A percentile compares a stretch with the other conserved stretches of the same genome.
Evolutionary conservation across 1,284 basidiomycete genomes (phyloP).

Genomic region (Ceratobasidium sp.): DNA sequence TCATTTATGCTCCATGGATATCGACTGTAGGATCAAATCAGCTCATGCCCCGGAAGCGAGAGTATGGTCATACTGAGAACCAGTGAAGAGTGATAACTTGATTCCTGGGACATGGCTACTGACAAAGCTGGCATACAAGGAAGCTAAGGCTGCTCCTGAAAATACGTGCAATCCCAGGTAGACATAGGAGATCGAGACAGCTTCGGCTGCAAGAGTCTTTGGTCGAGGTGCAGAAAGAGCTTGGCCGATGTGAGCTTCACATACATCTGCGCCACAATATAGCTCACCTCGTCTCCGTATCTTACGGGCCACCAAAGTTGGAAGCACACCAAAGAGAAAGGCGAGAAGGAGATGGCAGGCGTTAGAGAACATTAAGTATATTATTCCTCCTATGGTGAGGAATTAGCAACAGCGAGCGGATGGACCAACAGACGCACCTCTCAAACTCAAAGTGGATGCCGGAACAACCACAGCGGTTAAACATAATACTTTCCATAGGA

Average conservation of each 20-base stretch:
- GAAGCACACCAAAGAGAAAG: conserved; percentile 16
- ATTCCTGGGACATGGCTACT: conserved; percentile 12
- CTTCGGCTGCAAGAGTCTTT: conserved; percentile 22
- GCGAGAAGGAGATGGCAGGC: conserved; percentile 6
- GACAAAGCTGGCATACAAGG: conserved; percentile 12
- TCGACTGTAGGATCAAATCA: conserved; percentile 8
- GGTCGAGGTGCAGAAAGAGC: conserved; percentile 3
- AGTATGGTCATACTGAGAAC: conserved; percentile 6
- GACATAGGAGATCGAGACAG: neutral
- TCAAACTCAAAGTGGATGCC: conserved; percentile 9
- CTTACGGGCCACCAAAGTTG: conserved; percentile 27
- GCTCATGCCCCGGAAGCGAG: neutral
- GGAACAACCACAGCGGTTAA: conserved; percentile 3
- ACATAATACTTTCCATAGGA: neutral
- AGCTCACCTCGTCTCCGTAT: conserved; percentile 25
- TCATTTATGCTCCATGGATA: conserved; percentile 28
- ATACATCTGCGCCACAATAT: neutral
- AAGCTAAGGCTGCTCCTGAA: conserved; percentile 8
- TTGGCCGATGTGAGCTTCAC: neutral
- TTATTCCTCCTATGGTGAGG: neutral
- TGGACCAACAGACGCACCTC: neutral
- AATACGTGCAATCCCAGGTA: conserved; percentile 6
- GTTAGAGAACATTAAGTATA: conserved; percentile 13
- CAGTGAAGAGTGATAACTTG: conserved; percentile 31
- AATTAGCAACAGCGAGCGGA: neutral